Percentiles rank a stretch among this genome's conserved stretches.
phyloP scores from a whole-genome alignment of 73 alveolate genomes.

The Paraurostyla sp. region DNA sequence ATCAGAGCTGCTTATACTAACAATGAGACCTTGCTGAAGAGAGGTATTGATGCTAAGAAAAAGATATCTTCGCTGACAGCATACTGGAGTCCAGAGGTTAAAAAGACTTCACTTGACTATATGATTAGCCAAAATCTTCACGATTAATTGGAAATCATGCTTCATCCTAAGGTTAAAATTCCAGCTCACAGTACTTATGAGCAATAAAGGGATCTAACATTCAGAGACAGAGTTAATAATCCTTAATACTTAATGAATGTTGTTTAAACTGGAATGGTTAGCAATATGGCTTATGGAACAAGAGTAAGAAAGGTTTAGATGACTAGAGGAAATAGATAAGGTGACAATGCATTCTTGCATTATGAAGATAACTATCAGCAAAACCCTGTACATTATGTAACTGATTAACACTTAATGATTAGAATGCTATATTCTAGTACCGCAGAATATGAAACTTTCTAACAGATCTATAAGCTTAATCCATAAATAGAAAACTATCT shows the following conservation, averaged over 20 bases:
- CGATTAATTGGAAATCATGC: slow-evolving; percentile 80
- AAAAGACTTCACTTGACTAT: slow-evolving; percentile 82
- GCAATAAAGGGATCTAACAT: slow-evolving; percentile 41
- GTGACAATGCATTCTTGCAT: slow-evolving; percentile 97
- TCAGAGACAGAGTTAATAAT: slow-evolving; percentile 57
- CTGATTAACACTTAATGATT: slow-evolving; percentile 59
- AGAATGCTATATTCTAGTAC: slow-evolving; percentile 68
- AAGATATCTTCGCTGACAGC: slow-evolving; percentile 80
- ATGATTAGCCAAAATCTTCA: slow-evolving; percentile 81
- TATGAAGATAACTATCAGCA: slow-evolving; percentile 68
- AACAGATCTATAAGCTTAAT: slow-evolving; percentile 78
- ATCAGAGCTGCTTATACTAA: slow-evolving; percentile 87
- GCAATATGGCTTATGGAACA: slow-evolving; percentile 91
- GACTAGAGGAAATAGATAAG: slow-evolving; percentile 97
- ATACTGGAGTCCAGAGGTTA: slow-evolving; percentile 85
- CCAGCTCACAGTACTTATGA: slow-evolving; percentile 67
- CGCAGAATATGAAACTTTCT: slow-evolving; percentile 76
- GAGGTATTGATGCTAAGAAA: slow-evolving; percentile 73
- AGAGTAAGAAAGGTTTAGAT: slow-evolving; percentile 90
- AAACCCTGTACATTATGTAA: slow-evolving; percentile 30
- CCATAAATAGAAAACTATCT: slow-evolving; percentile 70
- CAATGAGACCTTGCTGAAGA: slow-evolving; percentile 75
- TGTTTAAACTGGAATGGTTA: slow-evolving; percentile 91
- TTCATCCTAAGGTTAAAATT: slow-evolving; percentile 69
- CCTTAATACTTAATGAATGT: slow-evolving; percentile 79